Conservation (phyloP, 495 filamentous ascomycete species). For the Cercophora scortea region DNA sequence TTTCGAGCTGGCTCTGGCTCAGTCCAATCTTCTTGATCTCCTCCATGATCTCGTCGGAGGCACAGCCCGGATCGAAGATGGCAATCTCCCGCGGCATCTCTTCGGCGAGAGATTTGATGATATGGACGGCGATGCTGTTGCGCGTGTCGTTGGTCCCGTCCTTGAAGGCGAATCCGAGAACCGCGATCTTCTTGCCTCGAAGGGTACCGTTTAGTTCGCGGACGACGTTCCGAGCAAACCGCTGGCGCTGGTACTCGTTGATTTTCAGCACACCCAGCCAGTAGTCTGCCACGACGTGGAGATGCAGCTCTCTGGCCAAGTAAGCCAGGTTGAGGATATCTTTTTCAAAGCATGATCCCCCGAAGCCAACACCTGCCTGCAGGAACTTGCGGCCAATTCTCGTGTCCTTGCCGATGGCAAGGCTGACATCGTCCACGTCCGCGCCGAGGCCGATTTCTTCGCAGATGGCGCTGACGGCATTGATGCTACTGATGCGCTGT, state of each 20-base stretch:
- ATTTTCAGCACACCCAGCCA: slow-evolving; percentile 66
- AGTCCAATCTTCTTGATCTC: slow-evolving; percentile 35
- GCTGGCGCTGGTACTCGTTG: slow-evolving; percentile 68
- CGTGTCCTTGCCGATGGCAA: slow-evolving; percentile 61
- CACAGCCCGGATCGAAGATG: slow-evolving; percentile 68
- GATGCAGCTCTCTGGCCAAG: slow-evolving; percentile 58
- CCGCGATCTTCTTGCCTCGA: slow-evolving; percentile 60
- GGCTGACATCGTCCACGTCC: slow-evolving; percentile 63
- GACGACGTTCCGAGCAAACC: slow-evolving; percentile 59
- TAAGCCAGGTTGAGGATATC: slow-evolving; percentile 73
- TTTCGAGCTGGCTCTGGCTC: slow-evolving; percentile 25
- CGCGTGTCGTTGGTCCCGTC: slow-evolving; percentile 73
- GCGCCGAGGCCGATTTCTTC: slow-evolving; percentile 61
- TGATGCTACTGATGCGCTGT: slow-evolving; percentile 77
- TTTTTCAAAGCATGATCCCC: slow-evolving; percentile 80
- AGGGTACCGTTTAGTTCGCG: slow-evolving; percentile 61
- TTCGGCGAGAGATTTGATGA: slow-evolving; percentile 56
- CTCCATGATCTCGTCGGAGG: slow-evolving; percentile 27
- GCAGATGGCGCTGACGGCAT: slow-evolving; percentile 72
- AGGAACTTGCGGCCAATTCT: slow-evolving; percentile 68
- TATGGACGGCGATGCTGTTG: slow-evolving; percentile 60
- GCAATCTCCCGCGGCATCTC: slow-evolving; percentile 57
- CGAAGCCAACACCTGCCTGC: slow-evolving; percentile 71
- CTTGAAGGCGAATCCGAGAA: slow-evolving; percentile 79
- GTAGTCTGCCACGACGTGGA: slow-evolving; percentile 69